phyloP scores from a whole-genome alignment of 2,329 filamentous ascomycete genomes.

The Salinomyces thailandicus region DNA sequence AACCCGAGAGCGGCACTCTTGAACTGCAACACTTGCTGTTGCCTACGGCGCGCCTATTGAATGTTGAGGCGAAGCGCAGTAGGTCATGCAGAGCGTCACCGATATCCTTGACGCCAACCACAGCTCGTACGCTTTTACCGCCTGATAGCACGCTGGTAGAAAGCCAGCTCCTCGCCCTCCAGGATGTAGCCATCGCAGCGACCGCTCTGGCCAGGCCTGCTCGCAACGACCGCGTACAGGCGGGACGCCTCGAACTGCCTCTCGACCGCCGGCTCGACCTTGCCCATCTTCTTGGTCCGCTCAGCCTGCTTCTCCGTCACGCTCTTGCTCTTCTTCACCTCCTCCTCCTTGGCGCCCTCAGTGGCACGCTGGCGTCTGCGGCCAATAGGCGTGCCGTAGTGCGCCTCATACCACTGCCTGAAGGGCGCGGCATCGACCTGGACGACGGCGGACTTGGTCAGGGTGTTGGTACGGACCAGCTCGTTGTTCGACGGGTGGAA shows the following conservation, averaged over 20 bases:
- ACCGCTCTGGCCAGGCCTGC: conserved; percentile 91
- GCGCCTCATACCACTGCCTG: conserved; percentile 99
- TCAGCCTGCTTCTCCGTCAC: conserved; percentile 95
- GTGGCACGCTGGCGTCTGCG: conserved; percentile 72
- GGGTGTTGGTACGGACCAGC: conserved; percentile 98
- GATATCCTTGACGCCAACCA: conserved; percentile 1
- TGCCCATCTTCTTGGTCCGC: conserved; percentile 71
- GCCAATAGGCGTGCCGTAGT: conserved; percentile 88
- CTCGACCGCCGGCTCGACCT: conserved; percentile 88
- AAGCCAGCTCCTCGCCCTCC: conserved; percentile 98
- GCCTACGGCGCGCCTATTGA: no score
- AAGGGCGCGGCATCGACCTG: conserved; percentile 98
- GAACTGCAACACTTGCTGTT: no score
- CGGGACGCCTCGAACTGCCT: conserved; percentile 99
- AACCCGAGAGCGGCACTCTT: no score
- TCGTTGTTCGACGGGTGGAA: conserved; percentile 99
- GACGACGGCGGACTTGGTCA: conserved; percentile 97
- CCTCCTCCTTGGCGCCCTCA: conserved; percentile 53
- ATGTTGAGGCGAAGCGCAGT: no score
- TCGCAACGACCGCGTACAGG: conserved; percentile 85
- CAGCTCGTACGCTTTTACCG: conserved; percentile 59
- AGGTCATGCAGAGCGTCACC: neutral
- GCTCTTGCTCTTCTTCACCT: conserved; percentile 85
- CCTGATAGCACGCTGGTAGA: conserved; percentile 99
- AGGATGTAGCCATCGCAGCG: conserved; percentile 95